Evolutionary conservation across 371 early-diverging fungal genomes (phyloP).

Genomic region (Mortierella sp.): DNA sequence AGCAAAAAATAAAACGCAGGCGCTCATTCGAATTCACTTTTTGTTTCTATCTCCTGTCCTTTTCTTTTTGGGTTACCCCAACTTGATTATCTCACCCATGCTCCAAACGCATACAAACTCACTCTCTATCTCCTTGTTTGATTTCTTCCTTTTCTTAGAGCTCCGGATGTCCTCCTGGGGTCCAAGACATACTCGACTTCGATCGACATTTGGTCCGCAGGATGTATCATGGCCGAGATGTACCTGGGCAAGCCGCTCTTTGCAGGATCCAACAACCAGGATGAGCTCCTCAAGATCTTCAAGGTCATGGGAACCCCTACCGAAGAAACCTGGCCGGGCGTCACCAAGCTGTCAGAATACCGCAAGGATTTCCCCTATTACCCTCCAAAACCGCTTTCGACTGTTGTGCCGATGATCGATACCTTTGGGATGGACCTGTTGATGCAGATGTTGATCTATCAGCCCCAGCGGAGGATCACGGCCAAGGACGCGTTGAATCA

Average conservation of each 20-base stretch:
- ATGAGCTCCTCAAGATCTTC: slow-evolving; percentile 93
- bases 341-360: slow-evolving; percentile 92
- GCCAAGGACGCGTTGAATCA: slow-evolving; percentile 90
- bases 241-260: slow-evolving; percentile 94
- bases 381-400: slow-evolving; percentile 74
- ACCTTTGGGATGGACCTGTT: slow-evolving; percentile 82
- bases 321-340: slow-evolving; percentile 89
- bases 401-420: slow-evolving; percentile 85
- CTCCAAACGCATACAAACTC: neutral
- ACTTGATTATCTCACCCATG: neutral
- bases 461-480: slow-evolving; percentile 85
- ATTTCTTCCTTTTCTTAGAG: slow-evolving; percentile 62
- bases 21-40: slow-evolving; percentile 1
- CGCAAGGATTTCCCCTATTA: slow-evolving; percentile 81
- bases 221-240: slow-evolving; percentile 99
- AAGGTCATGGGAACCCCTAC: slow-evolving; percentile 90
- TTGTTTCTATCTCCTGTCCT: slow-evolving; percentile 93
- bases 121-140: neutral
- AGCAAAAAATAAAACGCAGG: neutral
- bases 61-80: slow-evolving; percentile 69
- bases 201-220: slow-evolving; percentile 99
- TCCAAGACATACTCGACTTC: slow-evolving; percentile 95
- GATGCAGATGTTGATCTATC: slow-evolving; percentile 83
- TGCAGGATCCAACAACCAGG: slow-evolving; percentile 93
- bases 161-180: slow-evolving; percentile 98